Evolutionary conservation across 2,329 filamentous ascomycete species (phyloP).

Genomic region (Hypoxylon sp.): DNA sequence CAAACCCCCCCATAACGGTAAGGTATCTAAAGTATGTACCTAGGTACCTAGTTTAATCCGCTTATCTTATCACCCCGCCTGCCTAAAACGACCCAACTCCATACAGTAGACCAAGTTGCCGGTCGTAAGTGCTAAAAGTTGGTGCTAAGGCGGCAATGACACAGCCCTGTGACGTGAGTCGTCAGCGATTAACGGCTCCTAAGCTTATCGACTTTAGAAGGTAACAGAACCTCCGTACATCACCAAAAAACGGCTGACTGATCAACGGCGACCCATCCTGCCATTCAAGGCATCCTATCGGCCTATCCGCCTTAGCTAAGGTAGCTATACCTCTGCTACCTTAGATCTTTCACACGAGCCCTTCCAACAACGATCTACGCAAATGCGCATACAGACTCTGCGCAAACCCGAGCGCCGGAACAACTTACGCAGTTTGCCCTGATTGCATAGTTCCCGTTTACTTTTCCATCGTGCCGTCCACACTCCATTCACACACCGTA

Average conservation of each 20-base stretch:
- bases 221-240: conserved; percentile 33
- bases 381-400: conserved; percentile 40
- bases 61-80: conserved; percentile 30
- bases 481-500: neutral
- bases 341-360: conserved; percentile 9
- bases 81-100: conserved; percentile 12
- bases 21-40: neutral
- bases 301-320: neutral
- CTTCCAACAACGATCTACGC: conserved; percentile 28
- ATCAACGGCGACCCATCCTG: conserved; percentile 15
- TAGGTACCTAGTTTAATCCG: neutral
- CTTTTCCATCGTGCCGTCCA: neutral
- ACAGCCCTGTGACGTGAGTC: conserved; percentile 36
- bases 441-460: conserved; percentile 12
- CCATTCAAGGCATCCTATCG: neutral
- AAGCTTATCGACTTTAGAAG: conserved; percentile 35
- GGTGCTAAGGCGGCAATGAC: conserved; percentile 24
- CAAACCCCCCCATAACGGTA: no score
- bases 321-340: conserved; percentile 15
- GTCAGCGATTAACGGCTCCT: conserved; percentile 19
- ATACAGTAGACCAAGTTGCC: neutral
- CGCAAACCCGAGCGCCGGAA: conserved; percentile 30
- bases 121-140: conserved; percentile 12
- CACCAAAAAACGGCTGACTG: conserved; percentile 28
- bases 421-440: conserved; percentile 8